Conservation (phyloP, 441 rosid genomes). For the Erodium trifolium region DNA sequence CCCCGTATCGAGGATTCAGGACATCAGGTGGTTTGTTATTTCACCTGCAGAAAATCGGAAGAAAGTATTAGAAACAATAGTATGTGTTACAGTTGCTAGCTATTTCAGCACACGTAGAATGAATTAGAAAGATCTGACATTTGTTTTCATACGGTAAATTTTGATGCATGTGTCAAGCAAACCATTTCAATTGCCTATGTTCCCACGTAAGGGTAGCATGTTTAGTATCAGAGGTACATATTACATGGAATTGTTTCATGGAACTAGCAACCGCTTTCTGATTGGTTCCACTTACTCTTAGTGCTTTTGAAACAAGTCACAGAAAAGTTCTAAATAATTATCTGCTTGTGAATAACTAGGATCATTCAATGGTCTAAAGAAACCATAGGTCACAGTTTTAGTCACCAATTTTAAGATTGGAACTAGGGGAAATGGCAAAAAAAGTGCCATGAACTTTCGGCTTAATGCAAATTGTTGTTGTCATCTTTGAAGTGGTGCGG, state of each 20-base stretch:
- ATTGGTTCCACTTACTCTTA: too few relatives aligned
- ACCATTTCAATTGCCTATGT: background rate
- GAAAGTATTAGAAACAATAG: background rate
- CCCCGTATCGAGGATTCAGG: conserved; percentile 10
- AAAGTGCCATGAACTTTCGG: too few relatives aligned
- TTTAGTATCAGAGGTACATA: background rate
- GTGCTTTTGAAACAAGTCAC: too few relatives aligned
- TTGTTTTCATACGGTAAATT: background rate
- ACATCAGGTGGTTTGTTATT: conserved; percentile 22
- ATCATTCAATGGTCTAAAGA: background rate
- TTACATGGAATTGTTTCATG: too few relatives aligned
- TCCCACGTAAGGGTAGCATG: background rate
- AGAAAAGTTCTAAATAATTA: background rate
- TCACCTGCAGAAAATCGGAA: conserved; percentile 30
- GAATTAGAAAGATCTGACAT: background rate
- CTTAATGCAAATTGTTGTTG: too few relatives aligned
- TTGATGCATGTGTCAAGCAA: background rate
- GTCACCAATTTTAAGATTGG: background rate
- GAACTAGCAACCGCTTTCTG: background rate
- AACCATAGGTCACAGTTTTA: background rate
- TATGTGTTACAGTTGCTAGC: background rate
- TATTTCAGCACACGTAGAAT: background rate
- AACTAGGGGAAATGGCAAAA: too few relatives aligned
- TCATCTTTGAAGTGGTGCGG: too few relatives aligned
- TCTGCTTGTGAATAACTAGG: background rate